Evolutionary conservation across 495 filamentous ascomycete genomes (phyloP).

Genomic region (Aspergillus haitiensis): DNA sequence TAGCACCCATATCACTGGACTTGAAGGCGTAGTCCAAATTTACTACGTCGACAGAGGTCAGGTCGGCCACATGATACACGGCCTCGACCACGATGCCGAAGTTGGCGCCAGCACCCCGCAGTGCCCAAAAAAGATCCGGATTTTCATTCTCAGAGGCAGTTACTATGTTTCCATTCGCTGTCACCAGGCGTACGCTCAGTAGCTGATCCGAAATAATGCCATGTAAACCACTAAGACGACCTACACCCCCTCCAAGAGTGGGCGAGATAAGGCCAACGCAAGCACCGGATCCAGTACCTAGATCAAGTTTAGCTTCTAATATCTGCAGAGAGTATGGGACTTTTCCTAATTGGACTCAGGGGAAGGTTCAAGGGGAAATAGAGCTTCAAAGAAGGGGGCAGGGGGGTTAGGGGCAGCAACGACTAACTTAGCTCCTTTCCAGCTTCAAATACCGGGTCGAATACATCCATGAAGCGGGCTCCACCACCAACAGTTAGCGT

Average conservation of each 20-base stretch:
- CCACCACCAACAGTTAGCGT: constrained; percentile 33
- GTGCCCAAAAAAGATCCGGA: constrained; percentile 35
- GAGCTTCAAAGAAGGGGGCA: not conserved
- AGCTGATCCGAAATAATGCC: constrained; percentile 41
- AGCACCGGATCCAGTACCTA: constrained; percentile 20
- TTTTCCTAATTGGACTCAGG: not conserved
- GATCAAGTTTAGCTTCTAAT: no score
- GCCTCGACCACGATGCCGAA: constrained; percentile 26
- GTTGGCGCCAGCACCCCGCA: constrained; percentile 38
- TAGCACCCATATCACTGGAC: not conserved
- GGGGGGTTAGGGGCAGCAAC: constrained; percentile 4
- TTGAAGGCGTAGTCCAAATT: constrained; percentile 1
- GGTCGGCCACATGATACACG: constrained; percentile 26
- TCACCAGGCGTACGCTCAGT: constrained; percentile 33
- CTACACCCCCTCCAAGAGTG: constrained; percentile 38
- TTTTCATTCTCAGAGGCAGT: constrained; percentile 26
- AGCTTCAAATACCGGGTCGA: constrained; percentile 26
- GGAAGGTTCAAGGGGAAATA: no score
- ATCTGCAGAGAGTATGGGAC: no score
- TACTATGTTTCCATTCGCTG: constrained; percentile 30
- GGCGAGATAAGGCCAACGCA: constrained; percentile 36
- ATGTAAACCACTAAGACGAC: constrained; percentile 31
- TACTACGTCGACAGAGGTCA: not conserved
- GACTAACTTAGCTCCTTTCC: constrained; percentile 29
- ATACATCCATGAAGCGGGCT: constrained; percentile 25